A percentile compares a stretch with the other conserved stretches of the same genome.
These are phyloP conservation scores for Favolaschia claudopus DNA, from an alignment of 768 basidiomycete genomes.

Conservation along the genomic window DNA sequence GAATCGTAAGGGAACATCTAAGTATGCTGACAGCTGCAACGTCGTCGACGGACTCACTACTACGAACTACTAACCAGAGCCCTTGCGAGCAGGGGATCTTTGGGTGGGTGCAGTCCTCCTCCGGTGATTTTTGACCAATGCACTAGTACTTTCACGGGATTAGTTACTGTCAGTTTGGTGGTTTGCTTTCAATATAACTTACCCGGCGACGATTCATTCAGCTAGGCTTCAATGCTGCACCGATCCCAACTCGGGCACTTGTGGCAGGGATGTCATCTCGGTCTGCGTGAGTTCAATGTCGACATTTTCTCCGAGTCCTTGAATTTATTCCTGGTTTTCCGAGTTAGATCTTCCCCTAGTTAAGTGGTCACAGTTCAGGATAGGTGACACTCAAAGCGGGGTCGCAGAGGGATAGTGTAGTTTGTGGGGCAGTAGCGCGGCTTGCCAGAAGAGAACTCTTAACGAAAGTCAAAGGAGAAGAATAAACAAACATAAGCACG, in stretches of 20 bases:
- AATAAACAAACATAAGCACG: too few species aligned
- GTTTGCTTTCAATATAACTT: neutral
- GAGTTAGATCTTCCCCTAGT: too few species aligned
- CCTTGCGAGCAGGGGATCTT: conserved; percentile 25
- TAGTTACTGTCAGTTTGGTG: neutral
- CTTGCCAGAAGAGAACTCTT: too few species aligned
- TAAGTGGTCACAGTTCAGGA: too few species aligned
- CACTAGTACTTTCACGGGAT: conserved; percentile 16
- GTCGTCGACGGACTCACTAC: conserved; percentile 23
- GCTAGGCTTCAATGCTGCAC: conserved; percentile 37
- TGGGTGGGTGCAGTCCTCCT: conserved; percentile 24
- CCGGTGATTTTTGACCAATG: conserved; percentile 19
- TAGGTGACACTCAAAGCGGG: too few species aligned
- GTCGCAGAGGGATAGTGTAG: too few species aligned
- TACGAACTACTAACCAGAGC: conserved; percentile 12
- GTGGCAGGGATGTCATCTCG: conserved; percentile 35
- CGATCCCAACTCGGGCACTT: conserved; percentile 35
- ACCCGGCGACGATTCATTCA: conserved; percentile 13
- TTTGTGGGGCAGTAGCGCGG: too few species aligned
- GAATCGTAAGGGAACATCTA: conserved; percentile 19
- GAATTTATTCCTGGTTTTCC: too few species aligned
- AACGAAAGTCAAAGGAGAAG: too few species aligned
- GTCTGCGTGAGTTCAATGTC: conserved; percentile 37
- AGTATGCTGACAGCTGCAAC: conserved; percentile 24
- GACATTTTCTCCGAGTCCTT: too few species aligned